Conservation (phyloP, 208 protist genomes). For the Novymonas esmeraldas region DNA sequence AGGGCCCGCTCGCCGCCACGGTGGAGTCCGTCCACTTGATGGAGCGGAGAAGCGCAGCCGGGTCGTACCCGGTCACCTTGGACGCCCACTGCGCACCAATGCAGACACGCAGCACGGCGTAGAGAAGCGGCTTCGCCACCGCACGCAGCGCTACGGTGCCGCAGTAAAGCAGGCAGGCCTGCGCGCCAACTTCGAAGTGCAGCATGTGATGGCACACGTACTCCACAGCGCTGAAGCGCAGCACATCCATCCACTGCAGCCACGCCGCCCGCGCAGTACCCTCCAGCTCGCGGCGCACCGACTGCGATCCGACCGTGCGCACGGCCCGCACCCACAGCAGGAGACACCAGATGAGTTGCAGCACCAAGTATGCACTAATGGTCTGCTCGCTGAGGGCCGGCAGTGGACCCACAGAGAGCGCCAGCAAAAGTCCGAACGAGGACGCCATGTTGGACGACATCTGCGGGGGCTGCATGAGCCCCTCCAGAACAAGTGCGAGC, state of each 20-base stretch:
- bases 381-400: not conserved
- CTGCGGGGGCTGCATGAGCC: slow-evolving; percentile 9
- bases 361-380: slow-evolving; percentile 12
- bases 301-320: slow-evolving; percentile 24
- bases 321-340: slow-evolving; percentile 16
- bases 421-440: slow-evolving; percentile 2
- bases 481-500: slow-evolving; percentile 5
- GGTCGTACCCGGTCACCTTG: slow-evolving; percentile 10
- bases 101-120: slow-evolving; percentile 4
- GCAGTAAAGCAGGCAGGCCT: slow-evolving; percentile 28
- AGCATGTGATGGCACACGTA: not conserved
- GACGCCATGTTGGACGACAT: not conserved
- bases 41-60: not conserved
- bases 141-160: slow-evolving; percentile 8
- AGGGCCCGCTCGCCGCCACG: not conserved
- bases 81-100: slow-evolving; percentile 3
- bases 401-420: not conserved
- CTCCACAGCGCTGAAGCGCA: slow-evolving; percentile 3
- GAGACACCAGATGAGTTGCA: slow-evolving; percentile 18
- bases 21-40: not conserved
- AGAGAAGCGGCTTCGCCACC: slow-evolving; percentile 10
- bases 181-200: slow-evolving; percentile 3
- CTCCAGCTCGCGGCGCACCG: slow-evolving; percentile 3
- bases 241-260: slow-evolving; percentile 17
- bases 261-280: not conserved